Conservation (phyloP, 164 flowering plant genomes). For the Magnolia sinica region DNA sequence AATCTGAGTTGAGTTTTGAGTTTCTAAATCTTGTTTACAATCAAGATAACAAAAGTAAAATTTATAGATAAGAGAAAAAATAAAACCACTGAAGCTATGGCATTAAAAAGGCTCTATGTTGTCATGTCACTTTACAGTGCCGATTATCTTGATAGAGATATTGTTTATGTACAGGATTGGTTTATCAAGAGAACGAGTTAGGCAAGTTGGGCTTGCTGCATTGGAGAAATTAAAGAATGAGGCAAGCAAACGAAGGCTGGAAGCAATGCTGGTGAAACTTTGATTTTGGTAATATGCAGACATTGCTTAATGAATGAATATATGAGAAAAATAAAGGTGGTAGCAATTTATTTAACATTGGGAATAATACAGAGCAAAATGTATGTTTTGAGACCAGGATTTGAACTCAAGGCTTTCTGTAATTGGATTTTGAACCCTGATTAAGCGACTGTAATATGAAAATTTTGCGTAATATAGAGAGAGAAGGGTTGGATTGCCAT, state of each 20-base stretch:
- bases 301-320: conserved; percentile 20
- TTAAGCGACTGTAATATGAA: not conserved
- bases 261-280: conserved; percentile 70
- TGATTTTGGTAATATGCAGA: conserved; percentile 28
- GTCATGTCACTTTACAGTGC: not conserved
- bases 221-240: conserved; percentile 84
- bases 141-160: not conserved
- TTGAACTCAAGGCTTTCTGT: not conserved
- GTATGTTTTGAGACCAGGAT: not conserved
- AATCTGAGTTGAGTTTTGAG: too few species aligned
- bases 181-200: conserved; percentile 82
- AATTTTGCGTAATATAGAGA: not conserved
- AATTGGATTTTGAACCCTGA: not conserved
- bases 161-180: conserved; percentile 53
- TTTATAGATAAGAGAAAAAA: too few species aligned
- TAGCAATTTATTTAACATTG: not conserved
- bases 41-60: too few species aligned
- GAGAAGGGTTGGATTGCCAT: not conserved
- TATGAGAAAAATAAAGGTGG: not conserved
- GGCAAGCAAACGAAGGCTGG: conserved; percentile 66
- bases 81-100: not conserved
- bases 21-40: too few species aligned
- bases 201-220: conserved; percentile 93
- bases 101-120: not conserved
- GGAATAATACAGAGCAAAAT: not conserved